A percentile compares a stretch with the other conserved stretches of the same genome.
Evolutionary conservation across 2,329 filamentous ascomycete species (phyloP).

Genomic region (Tricladium varicosporioides): DNA sequence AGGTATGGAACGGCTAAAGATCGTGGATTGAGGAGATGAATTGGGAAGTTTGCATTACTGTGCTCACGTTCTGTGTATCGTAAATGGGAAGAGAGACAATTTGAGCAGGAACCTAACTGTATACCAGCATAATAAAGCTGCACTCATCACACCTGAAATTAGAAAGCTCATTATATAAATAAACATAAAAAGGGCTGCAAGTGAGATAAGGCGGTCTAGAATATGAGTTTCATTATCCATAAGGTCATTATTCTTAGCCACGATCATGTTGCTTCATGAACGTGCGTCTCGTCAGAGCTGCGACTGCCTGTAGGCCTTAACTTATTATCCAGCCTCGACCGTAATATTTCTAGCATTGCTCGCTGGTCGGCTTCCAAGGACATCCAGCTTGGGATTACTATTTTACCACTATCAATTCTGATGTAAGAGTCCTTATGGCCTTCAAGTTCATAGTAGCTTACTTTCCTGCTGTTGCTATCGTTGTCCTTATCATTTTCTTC

Average conservation of each 20-base stretch:
- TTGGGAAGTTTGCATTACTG: too few species aligned
- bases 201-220: too few species aligned
- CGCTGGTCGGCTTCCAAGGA: conserved; percentile 23
- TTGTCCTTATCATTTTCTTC: neutral
- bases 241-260: too few species aligned
- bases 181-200: too few species aligned
- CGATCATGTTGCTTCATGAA: neutral
- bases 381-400: conserved; percentile 23
- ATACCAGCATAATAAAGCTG: too few species aligned
- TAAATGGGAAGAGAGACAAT: neutral
- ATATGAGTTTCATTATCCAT: too few species aligned
- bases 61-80: neutral
- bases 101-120: neutral
- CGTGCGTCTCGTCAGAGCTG: neutral
- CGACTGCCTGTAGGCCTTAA: neutral
- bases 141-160: too few species aligned
- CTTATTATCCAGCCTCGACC: conserved; percentile 12
- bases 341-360: conserved; percentile 21
- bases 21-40: too few species aligned
- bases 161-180: too few species aligned
- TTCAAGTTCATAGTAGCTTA: neutral
- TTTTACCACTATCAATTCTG: conserved; percentile 13
- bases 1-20: neutral
- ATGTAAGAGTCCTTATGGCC: conserved; percentile 6
- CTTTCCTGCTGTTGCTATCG: neutral